Percentiles rank a stretch among this genome's conserved stretches.
phyloP scores from a whole-genome alignment of 1,284 basidiomycete genomes.

The Inonotus obliquus region DNA sequence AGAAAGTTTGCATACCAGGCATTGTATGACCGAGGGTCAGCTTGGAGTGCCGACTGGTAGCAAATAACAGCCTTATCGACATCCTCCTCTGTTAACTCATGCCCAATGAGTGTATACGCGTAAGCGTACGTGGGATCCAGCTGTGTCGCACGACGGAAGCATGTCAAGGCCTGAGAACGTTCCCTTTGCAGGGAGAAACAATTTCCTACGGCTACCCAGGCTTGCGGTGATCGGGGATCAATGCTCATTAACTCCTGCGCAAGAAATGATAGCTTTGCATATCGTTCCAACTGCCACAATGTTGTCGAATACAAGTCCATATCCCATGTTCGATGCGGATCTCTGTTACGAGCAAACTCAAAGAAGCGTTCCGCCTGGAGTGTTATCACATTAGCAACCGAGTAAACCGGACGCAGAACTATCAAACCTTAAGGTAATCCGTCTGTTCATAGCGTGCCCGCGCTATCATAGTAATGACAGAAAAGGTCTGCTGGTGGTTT shows the following conservation, averaged over 20 bases:
- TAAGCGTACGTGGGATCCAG: constrained; percentile 84
- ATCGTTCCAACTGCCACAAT: constrained; percentile 85
- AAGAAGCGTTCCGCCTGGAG: constrained; percentile 82
- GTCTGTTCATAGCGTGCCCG: constrained; percentile 83
- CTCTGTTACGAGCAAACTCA: constrained; percentile 67
- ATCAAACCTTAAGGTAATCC: constrained; percentile 63
- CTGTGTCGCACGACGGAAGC: constrained; percentile 85
- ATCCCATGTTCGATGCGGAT: constrained; percentile 82
- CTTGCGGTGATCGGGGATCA: constrained; percentile 74
- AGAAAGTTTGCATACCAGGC: constrained; percentile 66
- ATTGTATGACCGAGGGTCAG: constrained; percentile 89
- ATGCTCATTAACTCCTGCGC: constrained; percentile 86
- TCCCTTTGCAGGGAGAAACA: constrained; percentile 90
- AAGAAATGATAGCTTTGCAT: constrained; percentile 80
- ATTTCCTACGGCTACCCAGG: constrained; percentile 95
- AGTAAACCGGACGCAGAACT: neutral
- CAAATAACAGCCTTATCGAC: constrained; percentile 83
- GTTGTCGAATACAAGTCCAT: constrained; percentile 95
- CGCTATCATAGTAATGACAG: constrained; percentile 78
- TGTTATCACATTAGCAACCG: neutral
- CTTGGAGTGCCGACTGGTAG: constrained; percentile 85
- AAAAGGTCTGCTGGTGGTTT: constrained; percentile 68
- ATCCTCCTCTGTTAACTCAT: constrained; percentile 93
- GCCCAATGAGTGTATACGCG: constrained; percentile 90
- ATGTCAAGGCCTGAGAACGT: constrained; percentile 84